Percentiles rank a stretch among this genome's conserved stretches.
These are phyloP conservation scores for Pochonia chlamydosporia DNA, from an alignment of 2,329 filamentous ascomycete genomes.

Conservation along the genomic window DNA sequence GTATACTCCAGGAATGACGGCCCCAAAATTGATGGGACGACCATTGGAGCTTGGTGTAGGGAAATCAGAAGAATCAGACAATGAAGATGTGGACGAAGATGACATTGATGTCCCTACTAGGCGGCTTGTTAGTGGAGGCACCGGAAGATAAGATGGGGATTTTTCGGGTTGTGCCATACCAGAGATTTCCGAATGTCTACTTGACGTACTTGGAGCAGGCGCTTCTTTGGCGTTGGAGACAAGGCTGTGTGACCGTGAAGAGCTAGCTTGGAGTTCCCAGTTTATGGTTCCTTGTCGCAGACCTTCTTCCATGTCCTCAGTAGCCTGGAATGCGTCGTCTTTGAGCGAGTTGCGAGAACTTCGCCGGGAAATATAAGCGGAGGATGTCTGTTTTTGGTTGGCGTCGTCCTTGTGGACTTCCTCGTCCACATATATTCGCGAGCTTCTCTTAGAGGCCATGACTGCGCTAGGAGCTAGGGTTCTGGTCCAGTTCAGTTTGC, in stretches of 20 bases:
- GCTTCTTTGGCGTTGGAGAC: conserved; percentile 13
- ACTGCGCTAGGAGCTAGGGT: not conserved
- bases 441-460: conserved; percentile 19
- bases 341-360: conserved; percentile 22
- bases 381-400: conserved; percentile 8
- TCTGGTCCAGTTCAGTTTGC: not conserved
- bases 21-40: conserved; percentile 67
- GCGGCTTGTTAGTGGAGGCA: not conserved
- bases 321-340: conserved; percentile 18
- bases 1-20: conserved; percentile 69
- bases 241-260: not conserved
- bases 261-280: conserved; percentile 11
- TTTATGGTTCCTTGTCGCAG: conserved; percentile 10
- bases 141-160: not conserved
- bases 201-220: not conserved
- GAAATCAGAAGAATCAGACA: conserved; percentile 11
- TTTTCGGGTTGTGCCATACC: not conserved
- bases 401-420: conserved; percentile 9
- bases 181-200: not conserved
- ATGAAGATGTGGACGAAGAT: not conserved
- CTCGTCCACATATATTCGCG: conserved; percentile 17
- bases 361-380: conserved; percentile 21
- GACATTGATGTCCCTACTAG: not conserved
- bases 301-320: conserved; percentile 19
- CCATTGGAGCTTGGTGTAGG: conserved; percentile 19